Conservation (phyloP, 441 rosid genomes). For the Hura crepitans region DNA sequence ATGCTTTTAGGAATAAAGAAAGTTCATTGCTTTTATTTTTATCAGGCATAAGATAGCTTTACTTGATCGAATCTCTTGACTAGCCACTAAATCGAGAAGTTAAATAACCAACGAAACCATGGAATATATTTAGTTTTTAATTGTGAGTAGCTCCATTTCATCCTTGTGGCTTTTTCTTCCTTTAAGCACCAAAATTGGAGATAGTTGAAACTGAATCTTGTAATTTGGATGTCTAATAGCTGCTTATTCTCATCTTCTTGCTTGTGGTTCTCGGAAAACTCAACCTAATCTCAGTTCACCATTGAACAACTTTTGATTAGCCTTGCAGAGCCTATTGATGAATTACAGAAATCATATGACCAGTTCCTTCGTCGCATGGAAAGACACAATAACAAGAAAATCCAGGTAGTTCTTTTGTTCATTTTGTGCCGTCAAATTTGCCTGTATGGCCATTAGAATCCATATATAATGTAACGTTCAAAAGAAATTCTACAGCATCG, state of each 20-base stretch:
- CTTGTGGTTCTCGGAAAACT: not conserved
- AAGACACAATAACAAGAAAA: conserved; percentile 59
- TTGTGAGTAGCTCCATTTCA: not conserved
- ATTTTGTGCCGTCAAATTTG: conserved; percentile 22
- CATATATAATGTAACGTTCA: conserved; percentile 31
- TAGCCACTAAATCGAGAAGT: not conserved
- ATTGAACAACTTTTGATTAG: conserved; percentile 36
- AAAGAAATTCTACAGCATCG: conserved; percentile 34
- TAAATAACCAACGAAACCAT: not conserved
- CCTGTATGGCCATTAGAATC: conserved; percentile 14
- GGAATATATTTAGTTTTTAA: not conserved
- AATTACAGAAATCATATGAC: conserved; percentile 75
- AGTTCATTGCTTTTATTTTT: too few species aligned
- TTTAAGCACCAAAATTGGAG: too few species aligned
- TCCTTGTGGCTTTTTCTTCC: not conserved
- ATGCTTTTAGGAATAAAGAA: conserved; percentile 6
- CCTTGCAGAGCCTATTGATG: conserved; percentile 83
- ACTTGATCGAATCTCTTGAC: not conserved
- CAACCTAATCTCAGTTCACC: conserved; percentile 16
- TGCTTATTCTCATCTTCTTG: not conserved
- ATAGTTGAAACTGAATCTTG: not conserved
- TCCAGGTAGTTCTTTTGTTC: conserved; percentile 42
- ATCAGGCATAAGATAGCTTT: too few species aligned
- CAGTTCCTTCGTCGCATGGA: conserved; percentile 74
- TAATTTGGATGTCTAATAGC: not conserved